Conservation (phyloP, 257 asterid species). For the Przewalskia tangutica region DNA sequence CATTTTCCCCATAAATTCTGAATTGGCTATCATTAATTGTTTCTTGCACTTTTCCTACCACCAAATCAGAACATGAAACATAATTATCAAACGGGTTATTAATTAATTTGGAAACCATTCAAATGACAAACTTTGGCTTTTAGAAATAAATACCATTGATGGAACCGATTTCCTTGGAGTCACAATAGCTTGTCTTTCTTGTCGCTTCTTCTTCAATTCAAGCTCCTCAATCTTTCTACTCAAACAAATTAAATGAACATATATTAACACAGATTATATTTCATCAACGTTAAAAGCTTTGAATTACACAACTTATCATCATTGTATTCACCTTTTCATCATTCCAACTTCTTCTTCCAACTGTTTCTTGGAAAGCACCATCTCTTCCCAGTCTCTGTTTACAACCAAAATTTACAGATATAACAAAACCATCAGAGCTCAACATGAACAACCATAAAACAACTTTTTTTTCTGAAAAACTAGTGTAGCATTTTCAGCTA, state of each 20-base stretch:
- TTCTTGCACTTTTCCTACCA: constrained; percentile 63
- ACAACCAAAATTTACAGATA: neutral
- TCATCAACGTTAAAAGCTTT: neutral
- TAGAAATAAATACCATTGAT: neutral
- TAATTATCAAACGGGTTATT: neutral
- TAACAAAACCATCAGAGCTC: neutral
- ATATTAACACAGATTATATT: neutral
- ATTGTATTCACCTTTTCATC: constrained; percentile 38
- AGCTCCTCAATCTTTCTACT: constrained; percentile 54
- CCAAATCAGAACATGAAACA: constrained; percentile 7
- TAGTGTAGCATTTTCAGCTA: neutral
- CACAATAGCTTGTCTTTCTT: constrained; percentile 31
- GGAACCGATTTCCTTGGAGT: neutral
- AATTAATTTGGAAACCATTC: constrained; percentile 15
- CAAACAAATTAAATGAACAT: neutral
- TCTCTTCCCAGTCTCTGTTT: constrained; percentile 36
- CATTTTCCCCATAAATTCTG: constrained; percentile 49
- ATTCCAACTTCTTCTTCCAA: constrained; percentile 57
- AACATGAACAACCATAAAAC: neutral
- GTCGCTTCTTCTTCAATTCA: constrained; percentile 19
- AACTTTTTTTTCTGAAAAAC: neutral
- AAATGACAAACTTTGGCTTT: constrained; percentile 16
- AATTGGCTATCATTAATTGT: constrained; percentile 38
- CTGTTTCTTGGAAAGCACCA: constrained; percentile 39
- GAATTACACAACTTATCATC: neutral